A percentile compares a stretch with the other conserved stretches of the same genome.
phyloP scores from a whole-genome alignment of 2,329 filamentous ascomycete species.

The Colletotrichum sp. region DNA sequence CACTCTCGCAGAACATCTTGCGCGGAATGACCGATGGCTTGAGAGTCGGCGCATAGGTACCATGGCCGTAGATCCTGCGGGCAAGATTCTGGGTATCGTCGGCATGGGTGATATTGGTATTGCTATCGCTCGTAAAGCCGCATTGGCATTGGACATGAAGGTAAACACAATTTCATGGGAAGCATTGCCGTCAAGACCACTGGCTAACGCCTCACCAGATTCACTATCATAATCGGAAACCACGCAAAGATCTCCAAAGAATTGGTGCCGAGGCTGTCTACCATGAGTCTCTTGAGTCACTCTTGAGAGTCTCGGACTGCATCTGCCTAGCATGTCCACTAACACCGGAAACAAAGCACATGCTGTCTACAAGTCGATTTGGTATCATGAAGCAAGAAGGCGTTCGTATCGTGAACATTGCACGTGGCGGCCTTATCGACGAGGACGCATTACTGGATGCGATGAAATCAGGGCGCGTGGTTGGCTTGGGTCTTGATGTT shows the following conservation, averaged over 20 bases:
- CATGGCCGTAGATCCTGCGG: background rate
- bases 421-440: background rate
- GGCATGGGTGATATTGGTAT: background rate
- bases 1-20: background rate
- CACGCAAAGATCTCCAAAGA: background rate
- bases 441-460: background rate
- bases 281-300: background rate
- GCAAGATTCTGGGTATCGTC: background rate
- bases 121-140: background rate
- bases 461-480: background rate
- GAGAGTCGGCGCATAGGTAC: background rate
- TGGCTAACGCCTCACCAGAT: rapidly evolving
- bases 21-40: background rate
- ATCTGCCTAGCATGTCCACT: background rate
- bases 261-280: background rate
- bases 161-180: rapidly evolving
- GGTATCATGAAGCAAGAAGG: background rate
- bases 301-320: background rate
- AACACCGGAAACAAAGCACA: background rate
- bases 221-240: background rate
- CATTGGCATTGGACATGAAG: background rate
- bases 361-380: background rate
- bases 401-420: background rate
- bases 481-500: background rate
- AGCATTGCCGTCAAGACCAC: rapidly evolving